phyloP scores from a whole-genome alignment of 441 rosid species.

The Breynia disticha region DNA sequence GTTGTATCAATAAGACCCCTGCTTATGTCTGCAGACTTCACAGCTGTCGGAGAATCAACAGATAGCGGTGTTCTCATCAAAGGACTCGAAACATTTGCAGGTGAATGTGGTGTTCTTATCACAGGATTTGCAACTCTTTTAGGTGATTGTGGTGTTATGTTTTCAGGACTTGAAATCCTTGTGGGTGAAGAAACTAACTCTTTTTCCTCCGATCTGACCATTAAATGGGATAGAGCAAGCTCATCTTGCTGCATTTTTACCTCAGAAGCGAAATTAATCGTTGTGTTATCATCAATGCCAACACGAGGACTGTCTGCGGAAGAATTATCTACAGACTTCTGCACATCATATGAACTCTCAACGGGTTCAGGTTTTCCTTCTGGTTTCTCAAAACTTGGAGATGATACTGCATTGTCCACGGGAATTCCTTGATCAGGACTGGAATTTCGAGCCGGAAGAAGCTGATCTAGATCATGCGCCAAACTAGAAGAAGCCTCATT shows the following conservation, averaged over 20 bases:
- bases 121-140: conserved; percentile 16
- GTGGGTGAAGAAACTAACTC: neutral
- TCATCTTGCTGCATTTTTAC: conserved; percentile 13
- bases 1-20: conserved; percentile 73
- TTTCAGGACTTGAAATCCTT: conserved; percentile 12
- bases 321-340: conserved; percentile 22
- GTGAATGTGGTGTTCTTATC: conserved; percentile 12
- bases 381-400: conserved; percentile 16
- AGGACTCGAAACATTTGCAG: conserved; percentile 17
- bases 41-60: conserved; percentile 23
- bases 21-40: conserved; percentile 19
- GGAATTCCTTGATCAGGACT: conserved; percentile 14
- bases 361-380: conserved; percentile 2
- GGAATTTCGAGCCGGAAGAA: conserved; percentile 5
- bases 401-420: conserved; percentile 14
- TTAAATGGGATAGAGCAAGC: conserved; percentile 12
- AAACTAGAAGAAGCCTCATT: conserved; percentile 14
- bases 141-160: conserved; percentile 12
- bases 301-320: conserved; percentile 16
- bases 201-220: conserved; percentile 5
- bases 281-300: conserved; percentile 24
- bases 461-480: conserved; percentile 11
- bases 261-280: conserved; percentile 23
- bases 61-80: conserved; percentile 12
- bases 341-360: conserved; percentile 14